These are phyloP conservation scores for Colletotrichum abscissum DNA, from an alignment of 2,329 filamentous ascomycete genomes.

Conservation along the genomic window DNA sequence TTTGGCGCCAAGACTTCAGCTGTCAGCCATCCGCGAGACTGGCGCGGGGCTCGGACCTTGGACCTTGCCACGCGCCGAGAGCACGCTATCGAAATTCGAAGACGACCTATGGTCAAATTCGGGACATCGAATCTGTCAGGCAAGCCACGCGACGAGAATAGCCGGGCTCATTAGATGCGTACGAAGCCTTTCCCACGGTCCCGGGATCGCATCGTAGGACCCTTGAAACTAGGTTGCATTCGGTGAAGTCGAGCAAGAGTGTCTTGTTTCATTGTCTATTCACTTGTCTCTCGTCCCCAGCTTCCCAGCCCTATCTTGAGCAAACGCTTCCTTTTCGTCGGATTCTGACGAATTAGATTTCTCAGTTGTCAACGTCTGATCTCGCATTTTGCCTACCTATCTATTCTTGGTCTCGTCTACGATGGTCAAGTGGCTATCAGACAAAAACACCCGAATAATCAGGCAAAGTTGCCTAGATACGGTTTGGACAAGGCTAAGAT, in stretches of 20 bases:
- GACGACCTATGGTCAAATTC: neutral
- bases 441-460: neutral
- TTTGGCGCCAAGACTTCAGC: constrained; percentile 16
- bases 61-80: constrained; percentile 12
- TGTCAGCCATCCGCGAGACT: constrained; percentile 10
- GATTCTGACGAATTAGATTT: neutral
- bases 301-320: neutral
- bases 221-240: neutral
- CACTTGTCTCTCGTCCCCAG: neutral
- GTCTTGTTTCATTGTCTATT: neutral
- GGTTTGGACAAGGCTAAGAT: neutral
- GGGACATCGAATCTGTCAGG: neutral
- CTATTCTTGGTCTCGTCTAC: neutral
- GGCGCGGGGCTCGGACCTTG: constrained; percentile 15
- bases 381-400: neutral
- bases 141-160: neutral
- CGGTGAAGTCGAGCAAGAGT: neutral
- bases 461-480: neutral
- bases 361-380: neutral
- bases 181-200: neutral
- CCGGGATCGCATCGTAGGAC: neutral
- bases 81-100: constrained; percentile 19
- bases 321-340: neutral
- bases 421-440: neutral
- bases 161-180: constrained; percentile 2